phyloP scores from a whole-genome alignment of 805 yeast genomes.

The Sugiyamaella valdiviana region DNA sequence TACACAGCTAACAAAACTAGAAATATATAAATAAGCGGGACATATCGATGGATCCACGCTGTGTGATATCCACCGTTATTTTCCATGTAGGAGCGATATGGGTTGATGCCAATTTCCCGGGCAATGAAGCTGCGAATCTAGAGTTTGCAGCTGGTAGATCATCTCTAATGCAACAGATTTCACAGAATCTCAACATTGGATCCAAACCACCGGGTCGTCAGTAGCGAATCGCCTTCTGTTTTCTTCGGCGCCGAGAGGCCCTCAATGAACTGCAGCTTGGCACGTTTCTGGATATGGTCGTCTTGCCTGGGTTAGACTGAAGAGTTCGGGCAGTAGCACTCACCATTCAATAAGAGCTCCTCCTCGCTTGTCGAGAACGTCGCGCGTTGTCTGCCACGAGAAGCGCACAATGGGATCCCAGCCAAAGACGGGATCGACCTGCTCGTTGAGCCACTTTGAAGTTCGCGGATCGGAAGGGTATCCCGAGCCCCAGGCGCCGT shows the following conservation, averaged over 20 bases:
- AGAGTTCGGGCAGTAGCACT: neutral
- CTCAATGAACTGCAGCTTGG: neutral
- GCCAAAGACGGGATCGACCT: conserved; percentile 71
- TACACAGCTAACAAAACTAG: no score
- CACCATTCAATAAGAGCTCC: conserved; percentile 19
- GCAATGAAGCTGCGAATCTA: no score
- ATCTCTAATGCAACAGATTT: neutral
- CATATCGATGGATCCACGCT: no score
- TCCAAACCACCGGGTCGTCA: conserved; percentile 2
- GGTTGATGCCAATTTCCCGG: no score
- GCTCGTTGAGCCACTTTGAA: conserved; percentile 57
- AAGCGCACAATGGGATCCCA: conserved; percentile 76
- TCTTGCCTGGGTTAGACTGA: neutral
- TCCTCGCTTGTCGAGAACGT: conserved; percentile 44
- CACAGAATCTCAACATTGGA: neutral
- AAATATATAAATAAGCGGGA: no score
- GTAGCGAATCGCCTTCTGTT: neutral
- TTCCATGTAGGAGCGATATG: no score
- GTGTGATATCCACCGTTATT: no score
- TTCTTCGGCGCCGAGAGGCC: neutral
- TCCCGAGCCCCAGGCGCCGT: conserved; percentile 70
- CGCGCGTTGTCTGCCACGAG: conserved; percentile 92
- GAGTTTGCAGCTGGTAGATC: no score
- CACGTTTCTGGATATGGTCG: neutral
- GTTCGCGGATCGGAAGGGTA: conserved; percentile 93